Conservation (phyloP, 2,329 filamentous ascomycete genomes). For the Phyllosticta capitalensis region DNA sequence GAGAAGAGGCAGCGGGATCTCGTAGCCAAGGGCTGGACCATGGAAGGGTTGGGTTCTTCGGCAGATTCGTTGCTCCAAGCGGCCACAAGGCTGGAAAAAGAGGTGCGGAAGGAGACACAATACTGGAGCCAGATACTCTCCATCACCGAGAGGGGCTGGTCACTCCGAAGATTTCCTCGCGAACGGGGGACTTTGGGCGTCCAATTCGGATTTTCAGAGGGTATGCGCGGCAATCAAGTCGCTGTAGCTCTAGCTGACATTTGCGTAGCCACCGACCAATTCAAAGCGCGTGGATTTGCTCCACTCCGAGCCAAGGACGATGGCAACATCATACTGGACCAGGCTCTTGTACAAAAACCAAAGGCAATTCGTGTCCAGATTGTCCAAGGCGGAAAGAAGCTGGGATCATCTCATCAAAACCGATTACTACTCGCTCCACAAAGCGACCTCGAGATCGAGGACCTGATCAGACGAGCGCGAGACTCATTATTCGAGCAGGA, state of each 20-base stretch:
- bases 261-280: constrained; percentile 55
- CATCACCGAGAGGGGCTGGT: constrained; percentile 79
- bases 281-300: constrained; percentile 65
- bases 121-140: constrained; percentile 85
- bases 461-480: constrained; percentile 62
- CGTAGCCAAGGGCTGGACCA: constrained; percentile 60
- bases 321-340: constrained; percentile 67
- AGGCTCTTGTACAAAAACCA: constrained; percentile 45
- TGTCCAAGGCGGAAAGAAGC: constrained; percentile 45
- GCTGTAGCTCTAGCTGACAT: constrained; percentile 86
- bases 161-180: constrained; percentile 65
- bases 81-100: constrained; percentile 61
- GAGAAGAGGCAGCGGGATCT: constrained; percentile 32
- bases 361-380: constrained; percentile 60
- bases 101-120: constrained; percentile 68
- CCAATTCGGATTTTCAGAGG: constrained; percentile 79
- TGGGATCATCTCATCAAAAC: constrained; percentile 43
- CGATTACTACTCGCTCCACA: constrained; percentile 13
- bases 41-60: constrained; percentile 66
- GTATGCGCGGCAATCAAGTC: constrained; percentile 55
- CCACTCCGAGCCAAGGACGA: constrained; percentile 65
- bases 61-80: constrained; percentile 65
- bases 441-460: constrained; percentile 39
- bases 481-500: constrained; percentile 78
- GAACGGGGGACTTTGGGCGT: constrained; percentile 71